A percentile compares a stretch with the other conserved stretches of the same genome.
phyloP scores from a whole-genome alignment of 2,329 filamentous ascomycete species.

The Penicillium sp. region DNA sequence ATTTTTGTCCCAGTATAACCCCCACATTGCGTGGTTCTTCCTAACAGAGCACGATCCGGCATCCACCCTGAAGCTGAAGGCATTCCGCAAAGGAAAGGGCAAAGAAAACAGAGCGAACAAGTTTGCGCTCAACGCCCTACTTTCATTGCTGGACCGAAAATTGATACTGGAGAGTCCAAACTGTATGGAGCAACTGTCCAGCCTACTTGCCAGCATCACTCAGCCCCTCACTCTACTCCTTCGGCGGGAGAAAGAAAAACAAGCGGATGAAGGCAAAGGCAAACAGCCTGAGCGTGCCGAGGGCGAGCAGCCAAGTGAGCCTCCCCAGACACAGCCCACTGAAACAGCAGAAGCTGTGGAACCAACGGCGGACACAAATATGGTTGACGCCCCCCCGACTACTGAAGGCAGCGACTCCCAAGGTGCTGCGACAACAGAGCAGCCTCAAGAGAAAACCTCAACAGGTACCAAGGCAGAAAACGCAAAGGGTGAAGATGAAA shows the following conservation, averaged over 20 bases:
- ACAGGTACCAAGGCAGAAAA: slow-evolving; percentile 34
- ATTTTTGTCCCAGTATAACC: slow-evolving; percentile 81
- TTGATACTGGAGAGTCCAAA: slow-evolving; percentile 96
- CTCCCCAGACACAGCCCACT: slow-evolving; percentile 32
- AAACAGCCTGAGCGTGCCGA: slow-evolving; percentile 40
- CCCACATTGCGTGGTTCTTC: slow-evolving; percentile 88
- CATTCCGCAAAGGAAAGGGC: slow-evolving; percentile 82
- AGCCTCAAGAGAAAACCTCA: slow-evolving; percentile 38
- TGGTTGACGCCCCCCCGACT: slow-evolving; percentile 43
- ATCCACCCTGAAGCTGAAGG: slow-evolving; percentile 74
- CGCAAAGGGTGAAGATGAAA: slow-evolving; percentile 54
- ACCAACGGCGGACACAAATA: slow-evolving; percentile 43
- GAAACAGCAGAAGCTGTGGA: slow-evolving; percentile 28
- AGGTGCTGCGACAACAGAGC: slow-evolving; percentile 29
- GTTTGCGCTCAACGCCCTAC: slow-evolving; percentile 88
- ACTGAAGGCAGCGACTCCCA: slow-evolving; percentile 38
- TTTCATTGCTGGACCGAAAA: slow-evolving; percentile 87
- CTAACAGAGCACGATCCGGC: slow-evolving; percentile 88
- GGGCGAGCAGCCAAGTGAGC: slow-evolving; percentile 24
- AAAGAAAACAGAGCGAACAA: slow-evolving; percentile 84
- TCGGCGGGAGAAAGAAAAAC: slow-evolving; percentile 80
- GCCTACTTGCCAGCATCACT: slow-evolving; percentile 85
- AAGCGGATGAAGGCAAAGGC: slow-evolving; percentile 48
- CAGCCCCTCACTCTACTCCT: slow-evolving; percentile 81
- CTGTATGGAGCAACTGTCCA: slow-evolving; percentile 92